Percentiles rank a stretch among this genome's conserved stretches.
Evolutionary conservation across 2,329 filamentous ascomycete species (phyloP).

Genomic region (Hymenoscyphus fructigenus): DNA sequence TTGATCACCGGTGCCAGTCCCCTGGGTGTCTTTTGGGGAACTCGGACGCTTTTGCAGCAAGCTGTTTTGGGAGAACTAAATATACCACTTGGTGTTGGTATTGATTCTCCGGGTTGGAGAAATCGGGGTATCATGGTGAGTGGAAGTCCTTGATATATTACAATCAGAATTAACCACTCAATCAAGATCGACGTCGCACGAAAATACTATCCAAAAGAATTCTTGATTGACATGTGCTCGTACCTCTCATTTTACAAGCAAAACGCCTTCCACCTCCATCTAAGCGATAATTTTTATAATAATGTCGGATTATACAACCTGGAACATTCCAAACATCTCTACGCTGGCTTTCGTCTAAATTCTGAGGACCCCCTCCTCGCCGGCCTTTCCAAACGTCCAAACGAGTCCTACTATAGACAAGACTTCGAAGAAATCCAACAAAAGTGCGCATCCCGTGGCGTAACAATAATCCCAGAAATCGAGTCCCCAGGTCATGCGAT

Average conservation of each 20-base stretch:
- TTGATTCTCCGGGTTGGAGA: constrained; percentile 52
- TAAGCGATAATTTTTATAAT: constrained; percentile 56
- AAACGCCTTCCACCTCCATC: constrained; percentile 57
- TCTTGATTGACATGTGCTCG: constrained; percentile 56
- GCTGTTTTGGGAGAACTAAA: constrained; percentile 41
- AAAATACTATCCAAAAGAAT: constrained; percentile 55
- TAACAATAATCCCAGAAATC: constrained; percentile 59
- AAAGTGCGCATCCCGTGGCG: constrained; percentile 52
- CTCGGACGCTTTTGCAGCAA: constrained; percentile 54
- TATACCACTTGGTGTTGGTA: constrained; percentile 43
- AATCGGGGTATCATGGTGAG: constrained; percentile 47
- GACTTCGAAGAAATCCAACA: constrained; percentile 54
- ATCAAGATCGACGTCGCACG: constrained; percentile 51
- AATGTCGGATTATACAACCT: constrained; percentile 41
- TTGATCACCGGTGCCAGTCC: constrained; percentile 52
- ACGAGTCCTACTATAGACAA: constrained; percentile 53
- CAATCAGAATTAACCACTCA: background rate
- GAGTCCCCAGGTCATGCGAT: constrained; percentile 59
- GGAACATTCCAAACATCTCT: constrained; percentile 47
- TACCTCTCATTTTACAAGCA: constrained; percentile 63
- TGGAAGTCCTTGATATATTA: background rate
- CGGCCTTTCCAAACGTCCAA: constrained; percentile 50
- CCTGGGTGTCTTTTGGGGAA: constrained; percentile 58
- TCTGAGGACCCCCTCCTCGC: constrained; percentile 48
- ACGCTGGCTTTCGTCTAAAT: constrained; percentile 54